These are phyloP conservation scores for Porphyrellus cyaneotinctus DNA, from an alignment of 768 basidiomycete genomes.

Conservation along the genomic window DNA sequence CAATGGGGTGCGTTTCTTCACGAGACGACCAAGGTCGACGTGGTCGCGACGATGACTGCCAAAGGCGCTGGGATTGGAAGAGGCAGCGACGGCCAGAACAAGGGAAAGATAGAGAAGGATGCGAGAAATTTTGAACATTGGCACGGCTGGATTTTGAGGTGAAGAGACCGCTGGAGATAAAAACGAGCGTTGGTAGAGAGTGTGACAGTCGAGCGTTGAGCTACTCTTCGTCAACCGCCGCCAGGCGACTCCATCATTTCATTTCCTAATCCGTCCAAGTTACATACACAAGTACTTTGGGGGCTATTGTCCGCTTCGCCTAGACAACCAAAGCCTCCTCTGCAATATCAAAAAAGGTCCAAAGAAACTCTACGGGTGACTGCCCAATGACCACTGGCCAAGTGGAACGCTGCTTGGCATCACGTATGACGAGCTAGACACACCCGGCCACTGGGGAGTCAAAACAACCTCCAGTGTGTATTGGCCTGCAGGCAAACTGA, in stretches of 20 bases:
- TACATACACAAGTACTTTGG: not conserved
- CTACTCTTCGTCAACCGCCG: conserved; percentile 16
- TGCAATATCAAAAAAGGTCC: conserved; percentile 1
- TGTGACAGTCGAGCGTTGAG: not conserved
- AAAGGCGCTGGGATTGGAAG: conserved; percentile 45
- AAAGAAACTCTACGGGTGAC: conserved; percentile 45
- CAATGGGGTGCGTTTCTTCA: conserved; percentile 57
- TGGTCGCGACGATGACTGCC: conserved; percentile 50
- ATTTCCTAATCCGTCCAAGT: conserved; percentile 16
- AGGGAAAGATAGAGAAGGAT: conserved; percentile 61
- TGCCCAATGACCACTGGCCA: conserved; percentile 71
- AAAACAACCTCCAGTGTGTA: conserved; percentile 83
- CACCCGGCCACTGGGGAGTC: conserved; percentile 87
- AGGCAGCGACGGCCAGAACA: conserved; percentile 44
- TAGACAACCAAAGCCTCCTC: conserved; percentile 10
- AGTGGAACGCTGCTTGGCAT: conserved; percentile 71
- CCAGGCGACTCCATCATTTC: conserved; percentile 9
- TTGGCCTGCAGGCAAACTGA: conserved; percentile 61
- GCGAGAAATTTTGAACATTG: conserved; percentile 47
- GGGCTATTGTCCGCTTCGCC: not conserved
- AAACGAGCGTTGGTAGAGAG: not conserved
- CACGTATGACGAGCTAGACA: conserved; percentile 55
- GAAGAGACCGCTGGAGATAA: not conserved
- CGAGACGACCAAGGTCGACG: conserved; percentile 55
- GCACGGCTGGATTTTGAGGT: conserved; percentile 5